Conservation (phyloP, 2,329 filamentous ascomycete species). For the Clathrospora elynae region DNA sequence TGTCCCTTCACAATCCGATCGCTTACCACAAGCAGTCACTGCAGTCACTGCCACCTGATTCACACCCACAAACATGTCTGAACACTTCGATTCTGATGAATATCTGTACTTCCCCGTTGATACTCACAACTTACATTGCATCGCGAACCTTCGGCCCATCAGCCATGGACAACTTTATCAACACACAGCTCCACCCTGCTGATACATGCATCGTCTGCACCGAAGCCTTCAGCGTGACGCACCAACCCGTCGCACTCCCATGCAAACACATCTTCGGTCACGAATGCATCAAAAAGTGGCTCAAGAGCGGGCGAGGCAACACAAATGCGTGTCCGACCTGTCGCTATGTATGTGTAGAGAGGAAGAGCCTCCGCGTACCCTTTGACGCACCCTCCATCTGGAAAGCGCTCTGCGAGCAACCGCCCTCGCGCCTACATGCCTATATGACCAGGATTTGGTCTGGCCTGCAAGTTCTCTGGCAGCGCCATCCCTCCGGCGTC, state of each 20-base stretch:
- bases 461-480: constrained; percentile 27
- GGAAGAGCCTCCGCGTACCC: constrained; percentile 6
- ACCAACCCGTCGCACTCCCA: constrained; percentile 37
- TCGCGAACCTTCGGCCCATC: background rate
- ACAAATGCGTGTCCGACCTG: constrained; percentile 37
- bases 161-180: constrained; percentile 35
- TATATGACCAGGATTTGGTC: constrained; percentile 32
- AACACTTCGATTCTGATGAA: background rate
- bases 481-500: constrained; percentile 17
- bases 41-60: background rate
- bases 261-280: constrained; percentile 44
- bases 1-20: constrained; percentile 3
- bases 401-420: constrained; percentile 32
- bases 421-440: constrained; percentile 21
- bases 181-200: constrained; percentile 32
- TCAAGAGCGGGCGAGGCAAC: constrained; percentile 30
- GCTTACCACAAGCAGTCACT: constrained; percentile 2
- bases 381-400: constrained; percentile 35
- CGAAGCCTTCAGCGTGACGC: constrained; percentile 29
- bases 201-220: constrained; percentile 37
- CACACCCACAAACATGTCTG: constrained; percentile 1
- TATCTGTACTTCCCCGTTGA: background rate
- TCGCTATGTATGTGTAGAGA: constrained; percentile 27
- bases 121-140: background rate
- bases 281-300: constrained; percentile 37